These are phyloP conservation scores for Psidium friedrichsthalianum DNA, from an alignment of 345 rosid species.

Conservation along the genomic window DNA sequence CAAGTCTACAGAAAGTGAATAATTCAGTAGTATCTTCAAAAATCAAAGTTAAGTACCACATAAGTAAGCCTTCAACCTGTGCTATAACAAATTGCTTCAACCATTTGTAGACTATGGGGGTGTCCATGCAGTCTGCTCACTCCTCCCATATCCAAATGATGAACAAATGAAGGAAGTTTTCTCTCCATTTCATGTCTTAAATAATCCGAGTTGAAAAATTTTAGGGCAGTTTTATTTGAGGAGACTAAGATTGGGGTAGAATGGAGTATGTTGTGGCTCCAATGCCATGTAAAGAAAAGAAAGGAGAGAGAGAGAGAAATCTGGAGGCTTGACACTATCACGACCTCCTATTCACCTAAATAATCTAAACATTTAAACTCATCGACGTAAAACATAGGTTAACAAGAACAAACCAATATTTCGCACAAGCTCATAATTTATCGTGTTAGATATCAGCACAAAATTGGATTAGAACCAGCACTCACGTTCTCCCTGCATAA, in stretches of 20 bases:
- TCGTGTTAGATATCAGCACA: not conserved
- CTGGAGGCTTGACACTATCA: not conserved
- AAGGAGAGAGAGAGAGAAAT: not conserved
- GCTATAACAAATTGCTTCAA: not conserved
- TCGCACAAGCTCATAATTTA: not conserved
- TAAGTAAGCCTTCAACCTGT: not conserved
- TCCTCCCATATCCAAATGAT: not conserved
- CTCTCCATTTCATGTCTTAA: not conserved
- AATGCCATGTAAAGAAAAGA: not conserved
- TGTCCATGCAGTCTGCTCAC: not conserved
- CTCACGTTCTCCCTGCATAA: constrained; percentile 97
- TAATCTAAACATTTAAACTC: not conserved
- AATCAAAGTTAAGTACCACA: not conserved
- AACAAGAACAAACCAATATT: not conserved
- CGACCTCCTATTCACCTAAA: not conserved
- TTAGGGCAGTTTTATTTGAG: not conserved
- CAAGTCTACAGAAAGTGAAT: not conserved
- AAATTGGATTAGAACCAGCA: constrained; percentile 5
- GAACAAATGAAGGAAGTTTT: not conserved
- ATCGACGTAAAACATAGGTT: not conserved
- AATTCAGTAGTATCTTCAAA: not conserved
- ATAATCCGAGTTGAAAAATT: not conserved
- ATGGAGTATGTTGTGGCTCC: not conserved
- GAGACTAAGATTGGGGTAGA: not conserved
- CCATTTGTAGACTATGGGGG: not conserved